A percentile compares a stretch with the other conserved stretches of the same genome.
These are phyloP conservation scores for Smittium mucronatum DNA, from an alignment of 371 early-diverging fungal genomes.

Conservation along the genomic window DNA sequence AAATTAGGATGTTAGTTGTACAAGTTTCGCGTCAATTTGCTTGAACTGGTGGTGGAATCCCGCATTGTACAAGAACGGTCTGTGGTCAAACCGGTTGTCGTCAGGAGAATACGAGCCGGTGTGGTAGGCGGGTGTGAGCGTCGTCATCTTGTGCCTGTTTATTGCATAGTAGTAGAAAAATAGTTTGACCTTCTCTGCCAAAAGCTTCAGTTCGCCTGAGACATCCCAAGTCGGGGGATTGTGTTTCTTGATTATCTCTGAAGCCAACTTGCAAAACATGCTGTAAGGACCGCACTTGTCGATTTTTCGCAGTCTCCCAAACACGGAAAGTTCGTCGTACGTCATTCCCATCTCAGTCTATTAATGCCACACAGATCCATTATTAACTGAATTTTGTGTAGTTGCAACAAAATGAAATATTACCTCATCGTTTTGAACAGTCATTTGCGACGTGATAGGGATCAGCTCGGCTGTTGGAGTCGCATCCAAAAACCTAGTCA, in stretches of 20 bases:
- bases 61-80: constrained; percentile 89
- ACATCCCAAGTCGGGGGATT: constrained; percentile 43
- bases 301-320: constrained; percentile 83
- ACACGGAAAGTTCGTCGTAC: constrained; percentile 81
- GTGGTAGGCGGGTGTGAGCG: constrained; percentile 91
- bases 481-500: constrained; percentile 70
- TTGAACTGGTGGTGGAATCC: constrained; percentile 85
- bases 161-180: constrained; percentile 93
- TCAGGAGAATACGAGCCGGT: constrained; percentile 91
- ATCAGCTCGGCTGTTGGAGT: constrained; percentile 92
- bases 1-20: background rate
- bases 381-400: constrained; percentile 19
- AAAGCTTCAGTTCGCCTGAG: constrained; percentile 44
- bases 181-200: constrained; percentile 81
- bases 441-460: constrained; percentile 54
- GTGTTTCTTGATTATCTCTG: background rate
- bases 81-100: constrained; percentile 90
- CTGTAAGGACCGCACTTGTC: constrained; percentile 75
- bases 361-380: no score
- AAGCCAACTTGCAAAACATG: constrained; percentile 74
- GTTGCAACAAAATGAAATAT: constrained; percentile 15
- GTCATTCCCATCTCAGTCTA: constrained; percentile 92
- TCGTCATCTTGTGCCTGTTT: constrained; percentile 96
- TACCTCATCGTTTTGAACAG: constrained; percentile 73
- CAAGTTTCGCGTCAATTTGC: constrained; percentile 46